These are phyloP conservation scores for Spathaspora boniae DNA, from an alignment of 805 yeast genomes.

Conservation along the genomic window DNA sequence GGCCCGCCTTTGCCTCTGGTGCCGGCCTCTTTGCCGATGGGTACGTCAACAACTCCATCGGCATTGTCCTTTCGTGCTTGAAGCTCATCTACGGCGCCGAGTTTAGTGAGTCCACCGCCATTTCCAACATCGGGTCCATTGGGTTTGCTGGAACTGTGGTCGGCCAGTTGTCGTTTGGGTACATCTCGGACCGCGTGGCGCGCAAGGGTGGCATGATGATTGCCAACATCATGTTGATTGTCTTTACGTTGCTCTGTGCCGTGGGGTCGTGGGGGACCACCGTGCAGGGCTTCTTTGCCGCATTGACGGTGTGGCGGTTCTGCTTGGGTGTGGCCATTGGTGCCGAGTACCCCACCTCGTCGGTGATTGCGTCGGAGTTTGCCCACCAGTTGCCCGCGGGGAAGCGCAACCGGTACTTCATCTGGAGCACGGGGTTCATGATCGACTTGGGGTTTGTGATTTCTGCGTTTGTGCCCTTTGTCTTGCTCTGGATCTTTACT, in stretches of 20 bases:
- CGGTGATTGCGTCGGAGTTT: constrained; percentile 92
- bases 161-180: constrained; percentile 81
- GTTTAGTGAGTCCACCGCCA: constrained; percentile 62
- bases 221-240: constrained; percentile 69
- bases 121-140: constrained; percentile 76
- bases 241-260: constrained; percentile 74
- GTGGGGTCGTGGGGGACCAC: constrained; percentile 80
- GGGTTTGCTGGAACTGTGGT: constrained; percentile 90
- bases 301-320: constrained; percentile 79
- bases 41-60: constrained; percentile 80
- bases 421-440: constrained; percentile 84
- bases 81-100: constrained; percentile 60
- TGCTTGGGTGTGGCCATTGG: constrained; percentile 91
- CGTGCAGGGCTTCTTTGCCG: constrained; percentile 75
- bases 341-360: constrained; percentile 91
- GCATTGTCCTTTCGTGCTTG: constrained; percentile 72
- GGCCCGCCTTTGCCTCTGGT: constrained; percentile 81
- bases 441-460: constrained; percentile 85
- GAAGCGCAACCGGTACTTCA: constrained; percentile 81
- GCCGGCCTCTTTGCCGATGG: constrained; percentile 95
- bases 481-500: constrained; percentile 77
- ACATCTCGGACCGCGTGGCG: constrained; percentile 71
- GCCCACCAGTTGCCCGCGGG: constrained; percentile 73
- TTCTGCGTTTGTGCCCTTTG: constrained; percentile 81
- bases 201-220: constrained; percentile 80